Evolutionary conservation across 257 asterid species (phyloP).

Genomic region (Solanum habrochaites): DNA sequence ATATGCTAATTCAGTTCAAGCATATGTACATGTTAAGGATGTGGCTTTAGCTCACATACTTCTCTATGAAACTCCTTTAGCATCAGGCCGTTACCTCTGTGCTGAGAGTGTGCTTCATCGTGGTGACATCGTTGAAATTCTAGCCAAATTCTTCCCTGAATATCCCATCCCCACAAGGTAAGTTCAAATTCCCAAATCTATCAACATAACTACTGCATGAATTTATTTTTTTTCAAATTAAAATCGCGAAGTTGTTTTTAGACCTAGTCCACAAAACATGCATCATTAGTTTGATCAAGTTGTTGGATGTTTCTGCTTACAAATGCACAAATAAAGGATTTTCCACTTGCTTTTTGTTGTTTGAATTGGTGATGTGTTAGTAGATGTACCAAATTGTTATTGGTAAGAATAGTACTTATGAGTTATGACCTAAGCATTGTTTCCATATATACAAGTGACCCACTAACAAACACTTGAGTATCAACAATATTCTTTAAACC

Average conservation of each 20-base stretch:
- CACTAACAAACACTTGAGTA: not conserved
- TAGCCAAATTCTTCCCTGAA: conserved; percentile 76
- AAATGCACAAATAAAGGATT: not conserved
- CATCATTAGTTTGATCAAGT: not conserved
- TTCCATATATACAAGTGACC: not conserved
- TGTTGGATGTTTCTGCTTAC: not conserved
- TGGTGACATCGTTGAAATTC: conserved; percentile 78
- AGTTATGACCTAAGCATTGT: not conserved
- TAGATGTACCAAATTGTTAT: not conserved
- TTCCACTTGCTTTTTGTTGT: not conserved
- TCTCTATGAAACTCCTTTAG: conserved; percentile 59
- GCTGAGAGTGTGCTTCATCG: conserved; percentile 94
- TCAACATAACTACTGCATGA: not conserved
- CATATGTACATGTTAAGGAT: conserved; percentile 76
- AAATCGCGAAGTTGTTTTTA: no score
- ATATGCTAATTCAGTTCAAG: conserved; percentile 69
- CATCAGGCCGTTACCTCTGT: conserved; percentile 74
- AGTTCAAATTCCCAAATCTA: conserved; percentile 4
- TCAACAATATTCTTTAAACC: not conserved
- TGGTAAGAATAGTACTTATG: not conserved
- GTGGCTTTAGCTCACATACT: conserved; percentile 88
- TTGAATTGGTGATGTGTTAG: not conserved
- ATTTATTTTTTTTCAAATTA: no score
- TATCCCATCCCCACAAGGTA: conserved; percentile 88
- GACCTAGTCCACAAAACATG: not conserved